A percentile compares a stretch with the other conserved stretches of the same genome.
Evolutionary conservation across 2,329 filamentous ascomycete genomes (phyloP).

Genomic region (Nannizzia gypsea): DNA sequence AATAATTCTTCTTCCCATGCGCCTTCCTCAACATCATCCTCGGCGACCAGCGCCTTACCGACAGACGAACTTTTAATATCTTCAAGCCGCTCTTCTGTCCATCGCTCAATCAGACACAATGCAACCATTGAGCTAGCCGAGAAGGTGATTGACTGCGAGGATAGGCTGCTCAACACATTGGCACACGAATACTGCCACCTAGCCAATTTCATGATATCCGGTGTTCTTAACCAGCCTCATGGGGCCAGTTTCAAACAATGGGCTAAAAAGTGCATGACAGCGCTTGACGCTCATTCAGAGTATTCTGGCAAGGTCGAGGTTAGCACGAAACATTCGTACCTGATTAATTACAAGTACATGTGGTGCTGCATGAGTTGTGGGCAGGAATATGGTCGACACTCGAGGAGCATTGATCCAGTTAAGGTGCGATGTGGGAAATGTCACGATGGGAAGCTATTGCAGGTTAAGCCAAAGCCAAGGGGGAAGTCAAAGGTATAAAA

Average conservation of each 20-base stretch:
- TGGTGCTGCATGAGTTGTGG: conserved; percentile 66
- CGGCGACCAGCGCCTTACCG: background rate
- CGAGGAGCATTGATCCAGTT: conserved; percentile 64
- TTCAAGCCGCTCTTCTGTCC: background rate
- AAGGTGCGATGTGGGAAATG: conserved; percentile 69
- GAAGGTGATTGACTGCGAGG: conserved; percentile 69
- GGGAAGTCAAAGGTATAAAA: conserved; percentile 17
- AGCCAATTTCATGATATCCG: conserved; percentile 77
- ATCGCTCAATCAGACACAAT: conserved; percentile 35
- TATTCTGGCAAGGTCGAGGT: conserved; percentile 55
- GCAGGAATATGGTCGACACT: conserved; percentile 68
- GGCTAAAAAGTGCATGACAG: conserved; percentile 32
- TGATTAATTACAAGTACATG: conserved; percentile 83
- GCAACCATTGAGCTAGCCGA: conserved; percentile 79
- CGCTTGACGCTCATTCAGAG: conserved; percentile 39
- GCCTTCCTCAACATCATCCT: conserved; percentile 2
- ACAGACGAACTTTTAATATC: background rate
- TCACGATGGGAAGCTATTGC: conserved; percentile 50
- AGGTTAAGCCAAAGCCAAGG: conserved; percentile 67
- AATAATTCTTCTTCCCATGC: conserved; percentile 10
- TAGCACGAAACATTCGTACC: conserved; percentile 80
- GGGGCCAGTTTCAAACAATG: conserved; percentile 74
- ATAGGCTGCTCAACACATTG: conserved; percentile 75
- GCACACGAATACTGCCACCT: conserved; percentile 96
- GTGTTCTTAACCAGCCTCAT: conserved; percentile 64